These are phyloP conservation scores for Naganishia liquefaciens DNA, from an alignment of 1,284 basidiomycete genomes.

Conservation along the genomic window DNA sequence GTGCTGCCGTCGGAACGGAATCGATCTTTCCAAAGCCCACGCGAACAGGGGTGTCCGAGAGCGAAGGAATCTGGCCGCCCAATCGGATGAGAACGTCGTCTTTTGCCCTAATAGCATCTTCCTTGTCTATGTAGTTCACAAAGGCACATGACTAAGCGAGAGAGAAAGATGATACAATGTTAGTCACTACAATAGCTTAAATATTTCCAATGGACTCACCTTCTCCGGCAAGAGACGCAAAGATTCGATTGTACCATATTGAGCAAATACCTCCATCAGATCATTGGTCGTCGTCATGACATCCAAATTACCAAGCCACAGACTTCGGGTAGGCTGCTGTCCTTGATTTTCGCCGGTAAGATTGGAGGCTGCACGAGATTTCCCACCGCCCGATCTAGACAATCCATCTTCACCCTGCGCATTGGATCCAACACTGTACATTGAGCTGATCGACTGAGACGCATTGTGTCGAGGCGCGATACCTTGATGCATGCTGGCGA, in stretches of 20 bases:
- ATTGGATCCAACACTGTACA: constrained; percentile 12
- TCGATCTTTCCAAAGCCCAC: constrained; percentile 98
- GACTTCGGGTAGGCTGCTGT: constrained; percentile 87
- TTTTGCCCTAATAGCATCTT: constrained; percentile 90
- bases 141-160: constrained; percentile 85
- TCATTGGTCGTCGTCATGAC: constrained; percentile 90
- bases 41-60: constrained; percentile 88
- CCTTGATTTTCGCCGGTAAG: constrained; percentile 27
- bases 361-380: constrained; percentile 3
- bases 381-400: constrained; percentile 16
- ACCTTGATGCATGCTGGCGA: constrained; percentile 55
- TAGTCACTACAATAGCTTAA: background rate
- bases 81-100: constrained; percentile 94
- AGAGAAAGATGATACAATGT: constrained; percentile 2
- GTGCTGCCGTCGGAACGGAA: constrained; percentile 77
- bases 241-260: constrained; percentile 95
- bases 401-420: constrained; percentile 17
- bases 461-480: constrained; percentile 65
- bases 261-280: constrained; percentile 89
- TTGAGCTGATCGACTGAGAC: constrained; percentile 57
- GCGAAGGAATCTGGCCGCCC: constrained; percentile 81
- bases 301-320: constrained; percentile 98
- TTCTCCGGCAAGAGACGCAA: constrained; percentile 92
- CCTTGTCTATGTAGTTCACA: constrained; percentile 94
- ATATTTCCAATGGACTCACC: constrained; percentile 58